Conservation (phyloP, 495 filamentous ascomycete genomes). For the Tuber calosporum region DNA sequence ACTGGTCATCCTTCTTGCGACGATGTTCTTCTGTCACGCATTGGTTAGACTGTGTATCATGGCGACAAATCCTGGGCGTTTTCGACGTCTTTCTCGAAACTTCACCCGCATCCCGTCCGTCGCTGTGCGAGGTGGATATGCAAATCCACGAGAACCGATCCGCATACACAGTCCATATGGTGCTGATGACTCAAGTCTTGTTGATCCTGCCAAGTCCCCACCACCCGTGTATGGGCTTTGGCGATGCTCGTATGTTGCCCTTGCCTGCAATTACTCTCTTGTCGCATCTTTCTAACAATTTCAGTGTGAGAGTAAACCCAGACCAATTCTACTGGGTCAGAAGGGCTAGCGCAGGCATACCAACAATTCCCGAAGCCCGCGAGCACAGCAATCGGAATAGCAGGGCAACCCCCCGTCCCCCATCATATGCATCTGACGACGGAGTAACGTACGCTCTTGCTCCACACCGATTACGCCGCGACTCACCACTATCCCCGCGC, state of each 20-base stretch:
- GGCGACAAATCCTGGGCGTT: slow-evolving; percentile 44
- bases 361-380: slow-evolving; percentile 32
- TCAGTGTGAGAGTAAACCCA: slow-evolving; percentile 58
- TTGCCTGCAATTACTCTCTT: not conserved
- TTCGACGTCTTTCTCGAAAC: slow-evolving; percentile 38
- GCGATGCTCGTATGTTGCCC: slow-evolving; percentile 65
- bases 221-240: slow-evolving; percentile 86
- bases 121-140: slow-evolving; percentile 52
- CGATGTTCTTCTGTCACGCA: slow-evolving; percentile 72
- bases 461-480: slow-evolving; percentile 47
- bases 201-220: slow-evolving; percentile 49
- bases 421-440: slow-evolving; percentile 65
- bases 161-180: slow-evolving; percentile 46
- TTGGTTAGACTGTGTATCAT: slow-evolving; percentile 66
- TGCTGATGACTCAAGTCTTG: slow-evolving; percentile 21
- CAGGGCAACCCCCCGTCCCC: slow-evolving; percentile 49
- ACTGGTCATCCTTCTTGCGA: slow-evolving; percentile 61
- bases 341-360: slow-evolving; percentile 43
- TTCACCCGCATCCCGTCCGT: slow-evolving; percentile 43
- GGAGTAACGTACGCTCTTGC: slow-evolving; percentile 62
- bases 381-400: slow-evolving; percentile 30
- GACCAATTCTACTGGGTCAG: slow-evolving; percentile 73
- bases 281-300: slow-evolving; percentile 20
- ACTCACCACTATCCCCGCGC: slow-evolving; percentile 47
- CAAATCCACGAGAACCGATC: slow-evolving; percentile 57